Evolutionary conservation across 2,329 filamentous ascomycete genomes (phyloP), one percentile per base, ranked within the genome.

Genomic region (Fusarium incarnatum): DNA sequence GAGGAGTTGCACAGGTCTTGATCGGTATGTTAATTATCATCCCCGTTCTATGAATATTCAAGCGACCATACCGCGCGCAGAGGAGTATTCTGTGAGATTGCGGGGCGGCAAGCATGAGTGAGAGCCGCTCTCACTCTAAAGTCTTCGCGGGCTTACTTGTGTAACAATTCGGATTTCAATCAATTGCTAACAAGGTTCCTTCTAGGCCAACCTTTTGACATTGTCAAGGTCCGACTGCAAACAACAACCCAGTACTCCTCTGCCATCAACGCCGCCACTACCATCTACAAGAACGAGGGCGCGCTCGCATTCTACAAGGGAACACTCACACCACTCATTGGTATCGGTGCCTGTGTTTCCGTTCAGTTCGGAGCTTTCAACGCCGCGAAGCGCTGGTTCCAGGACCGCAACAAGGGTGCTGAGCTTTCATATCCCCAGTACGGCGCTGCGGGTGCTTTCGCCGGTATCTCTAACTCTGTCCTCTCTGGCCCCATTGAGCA

Each of bases 311-410:
- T 99, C 85, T 99, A 99, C 89, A 99, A 99, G 83, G 96, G 96
- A 76, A 98, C 96, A 0, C 86, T 99, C 60, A 98, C 96, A 8
- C 96, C 96, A 1, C 86, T 99, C 59, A 88, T 99, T 60, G 96
- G 96, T 73, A 98, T 99, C 78, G 96, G 96, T 74, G 96, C 96
- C 73, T 99, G 96, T 80, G 94, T 96, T 47, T 98, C 94, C n/a
- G 92, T 99, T 75, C 96, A 99, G 85, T 99, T 99, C 81, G 96
- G 94, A 69, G 96, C 92, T 75, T 99, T 98, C 86, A 94, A 98
- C 85, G 91, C 92, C 77, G 94, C 95, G 11, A 92, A 93, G 64
- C 93, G 96, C 64, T 91, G 88, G 76, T 90, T 99, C 79, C 95
- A 98, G 83, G 84, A 88, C 46, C 86, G 87, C 71, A 97, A 97